Evolutionary conservation across 306 rosid species (phyloP).

Genomic region (Castanopsis chinensis): DNA sequence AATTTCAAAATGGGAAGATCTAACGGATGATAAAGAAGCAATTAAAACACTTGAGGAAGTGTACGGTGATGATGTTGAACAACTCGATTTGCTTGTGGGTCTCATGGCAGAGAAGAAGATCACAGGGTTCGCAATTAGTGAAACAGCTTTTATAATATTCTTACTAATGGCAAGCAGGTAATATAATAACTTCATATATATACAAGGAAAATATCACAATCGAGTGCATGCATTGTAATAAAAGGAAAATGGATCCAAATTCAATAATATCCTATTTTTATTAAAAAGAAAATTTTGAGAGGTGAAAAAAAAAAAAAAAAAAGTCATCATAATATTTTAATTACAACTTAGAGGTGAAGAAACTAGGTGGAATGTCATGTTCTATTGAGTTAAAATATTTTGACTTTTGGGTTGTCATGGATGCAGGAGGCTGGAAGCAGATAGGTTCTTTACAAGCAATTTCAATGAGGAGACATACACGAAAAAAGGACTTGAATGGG

Average conservation of each 20-base stretch:
- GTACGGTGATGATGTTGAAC: constrained; percentile 57
- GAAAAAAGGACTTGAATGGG: constrained; percentile 52
- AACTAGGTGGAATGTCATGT: no score
- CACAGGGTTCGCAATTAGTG: constrained; percentile 63
- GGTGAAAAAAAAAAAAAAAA: no score
- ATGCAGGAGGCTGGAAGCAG: constrained; percentile 62
- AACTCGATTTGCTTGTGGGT: constrained; percentile 55
- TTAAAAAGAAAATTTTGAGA: no score
- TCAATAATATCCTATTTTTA: no score
- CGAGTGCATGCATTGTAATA: neutral
- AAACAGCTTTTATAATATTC: constrained; percentile 56
- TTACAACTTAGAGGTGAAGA: no score
- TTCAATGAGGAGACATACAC: constrained; percentile 54
- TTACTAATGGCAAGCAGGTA: constrained; percentile 61
- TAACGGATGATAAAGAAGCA: constrained; percentile 51
- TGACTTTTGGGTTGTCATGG: neutral
- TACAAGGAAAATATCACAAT: no score
- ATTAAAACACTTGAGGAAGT: constrained; percentile 41
- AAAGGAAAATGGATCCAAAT: no score
- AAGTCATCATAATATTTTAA: no score
- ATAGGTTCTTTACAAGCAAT: constrained; percentile 55
- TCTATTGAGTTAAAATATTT: no score
- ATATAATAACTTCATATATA: neutral
- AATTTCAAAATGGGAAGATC: constrained; percentile 54
- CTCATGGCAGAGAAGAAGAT: constrained; percentile 71